Evolutionary conservation across 116 monocot genomes (phyloP).

Genomic region (Cymodocea nodosa): DNA sequence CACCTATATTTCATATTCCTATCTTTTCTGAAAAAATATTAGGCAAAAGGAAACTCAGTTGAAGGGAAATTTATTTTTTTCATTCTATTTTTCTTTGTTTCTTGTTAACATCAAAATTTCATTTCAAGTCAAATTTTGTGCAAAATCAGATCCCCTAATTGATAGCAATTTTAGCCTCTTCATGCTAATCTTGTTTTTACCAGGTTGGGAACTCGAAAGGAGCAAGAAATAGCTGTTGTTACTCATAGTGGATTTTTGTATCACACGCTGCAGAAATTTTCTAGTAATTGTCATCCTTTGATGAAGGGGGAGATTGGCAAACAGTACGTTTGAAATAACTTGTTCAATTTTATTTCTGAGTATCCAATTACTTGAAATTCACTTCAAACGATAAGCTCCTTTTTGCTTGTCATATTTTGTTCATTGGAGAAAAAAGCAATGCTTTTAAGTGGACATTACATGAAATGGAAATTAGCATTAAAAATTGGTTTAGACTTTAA

Average conservation of each 20-base stretch:
- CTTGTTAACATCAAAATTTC: no score
- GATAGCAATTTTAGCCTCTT: neutral
- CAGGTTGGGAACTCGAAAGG: constrained; percentile 84
- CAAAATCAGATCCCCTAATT: neutral
- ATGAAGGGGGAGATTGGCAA: constrained; percentile 59
- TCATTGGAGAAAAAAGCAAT: no score
- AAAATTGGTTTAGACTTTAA: no score
- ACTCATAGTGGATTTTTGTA: constrained; percentile 78
- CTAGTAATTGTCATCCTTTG: constrained; percentile 44
- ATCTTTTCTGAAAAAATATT: no score
- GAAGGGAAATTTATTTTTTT: no score
- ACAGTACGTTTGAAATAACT: constrained; percentile 35
- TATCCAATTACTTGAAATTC: neutral
- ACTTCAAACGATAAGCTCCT: no score
- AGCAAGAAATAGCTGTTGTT: constrained; percentile 80
- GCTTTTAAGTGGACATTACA: no score
- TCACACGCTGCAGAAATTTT: constrained; percentile 48
- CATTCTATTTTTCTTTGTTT: neutral
- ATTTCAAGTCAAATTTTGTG: no score
- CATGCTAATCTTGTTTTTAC: constrained; percentile 2
- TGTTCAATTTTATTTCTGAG: neutral
- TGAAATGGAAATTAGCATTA: no score
- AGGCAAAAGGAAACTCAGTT: no score
- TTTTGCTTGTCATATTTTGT: no score
- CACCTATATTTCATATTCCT: no score